A percentile compares a stretch with the other conserved stretches of the same genome.
Conservation (phyloP, 495 filamentous ascomycete genomes). For the Rusavskia elegans region DNA sequence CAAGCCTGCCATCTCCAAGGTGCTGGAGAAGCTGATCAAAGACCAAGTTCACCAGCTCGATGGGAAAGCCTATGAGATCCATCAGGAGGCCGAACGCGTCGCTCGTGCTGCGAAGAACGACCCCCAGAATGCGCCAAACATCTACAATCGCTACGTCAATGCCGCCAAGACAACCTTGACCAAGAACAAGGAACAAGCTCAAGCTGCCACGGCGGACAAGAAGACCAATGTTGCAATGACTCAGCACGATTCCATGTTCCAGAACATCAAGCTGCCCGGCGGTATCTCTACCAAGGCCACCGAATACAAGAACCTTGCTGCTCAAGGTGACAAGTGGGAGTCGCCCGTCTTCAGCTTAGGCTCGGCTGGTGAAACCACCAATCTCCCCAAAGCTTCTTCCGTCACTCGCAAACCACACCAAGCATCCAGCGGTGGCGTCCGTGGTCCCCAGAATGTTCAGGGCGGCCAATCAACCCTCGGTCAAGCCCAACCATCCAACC, state of each 20-base stretch:
- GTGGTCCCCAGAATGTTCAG: slow-evolving; percentile 21
- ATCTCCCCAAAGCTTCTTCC: slow-evolving; percentile 46
- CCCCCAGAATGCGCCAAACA: slow-evolving; percentile 64
- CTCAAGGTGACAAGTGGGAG: slow-evolving; percentile 86
- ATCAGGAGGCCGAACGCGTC: slow-evolving; percentile 66
- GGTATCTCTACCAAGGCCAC: slow-evolving; percentile 90
- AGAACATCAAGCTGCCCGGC: slow-evolving; percentile 70
- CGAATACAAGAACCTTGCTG: slow-evolving; percentile 77
- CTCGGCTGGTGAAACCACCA: slow-evolving; percentile 49
- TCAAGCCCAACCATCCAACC: slow-evolving; percentile 10
- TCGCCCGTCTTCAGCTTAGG: slow-evolving; percentile 88
- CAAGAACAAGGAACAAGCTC: slow-evolving; percentile 55
- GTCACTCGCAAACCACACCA: slow-evolving; percentile 53
- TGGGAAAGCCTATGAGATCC: slow-evolving; percentile 51
- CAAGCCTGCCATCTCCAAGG: slow-evolving; percentile 70
- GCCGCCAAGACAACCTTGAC: slow-evolving; percentile 61
- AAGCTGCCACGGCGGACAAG: slow-evolving; percentile 47
- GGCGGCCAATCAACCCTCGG: slow-evolving; percentile 13
- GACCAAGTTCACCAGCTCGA: slow-evolving; percentile 61
- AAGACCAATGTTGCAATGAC: slow-evolving; percentile 73
- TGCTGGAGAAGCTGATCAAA: slow-evolving; percentile 73
- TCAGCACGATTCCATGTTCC: slow-evolving; percentile 80
- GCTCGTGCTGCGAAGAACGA: slow-evolving; percentile 48
- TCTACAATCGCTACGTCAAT: slow-evolving; percentile 68
- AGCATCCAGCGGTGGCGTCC: slow-evolving; percentile 22